These are phyloP conservation scores for Pythium periplocum DNA, from an alignment of 352 stramenopile species.

Conservation along the genomic window DNA sequence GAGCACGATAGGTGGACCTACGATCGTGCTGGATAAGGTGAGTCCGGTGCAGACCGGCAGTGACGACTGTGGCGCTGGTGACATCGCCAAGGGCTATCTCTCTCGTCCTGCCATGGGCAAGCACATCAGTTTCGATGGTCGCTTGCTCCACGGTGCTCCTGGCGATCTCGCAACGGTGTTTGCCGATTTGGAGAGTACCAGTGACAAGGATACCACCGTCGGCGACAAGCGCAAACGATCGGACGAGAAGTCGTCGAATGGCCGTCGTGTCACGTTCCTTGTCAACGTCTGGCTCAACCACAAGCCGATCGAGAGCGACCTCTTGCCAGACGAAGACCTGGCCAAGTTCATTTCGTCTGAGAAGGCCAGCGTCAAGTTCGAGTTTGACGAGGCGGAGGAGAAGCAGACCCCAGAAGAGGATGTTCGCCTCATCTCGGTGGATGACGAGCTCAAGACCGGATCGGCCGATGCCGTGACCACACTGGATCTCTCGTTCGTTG, in stretches of 20 bases:
- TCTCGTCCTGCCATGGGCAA: slow-evolving; percentile 37
- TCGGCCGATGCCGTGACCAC: slow-evolving; percentile 20
- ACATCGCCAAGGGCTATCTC: slow-evolving; percentile 25
- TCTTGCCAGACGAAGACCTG: slow-evolving; percentile 20
- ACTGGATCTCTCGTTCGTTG: slow-evolving; percentile 20
- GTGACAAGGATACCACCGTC: slow-evolving; percentile 9
- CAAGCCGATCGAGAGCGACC: slow-evolving; percentile 36
- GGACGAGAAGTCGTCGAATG: slow-evolving; percentile 8
- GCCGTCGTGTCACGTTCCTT: slow-evolving; percentile 59
- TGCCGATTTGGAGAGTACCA: slow-evolving; percentile 6
- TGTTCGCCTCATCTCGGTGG: slow-evolving; percentile 6
- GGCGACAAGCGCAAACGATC: slow-evolving; percentile 16
- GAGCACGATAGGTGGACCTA: slow-evolving; percentile 36
- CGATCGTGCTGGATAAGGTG: slow-evolving; percentile 40
- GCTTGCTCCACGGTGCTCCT: slow-evolving; percentile 53
- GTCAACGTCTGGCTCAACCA: slow-evolving; percentile 71
- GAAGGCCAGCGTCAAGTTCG: slow-evolving; percentile 14
- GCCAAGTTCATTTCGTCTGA: slow-evolving; percentile 11
- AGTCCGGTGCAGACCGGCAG: slow-evolving; percentile 28
- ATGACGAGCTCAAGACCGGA: slow-evolving; percentile 9
- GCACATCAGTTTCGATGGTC: slow-evolving; percentile 71
- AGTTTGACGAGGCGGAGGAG: slow-evolving; percentile 14
- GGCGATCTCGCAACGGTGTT: slow-evolving; percentile 34
- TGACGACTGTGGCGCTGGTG: slow-evolving; percentile 27
- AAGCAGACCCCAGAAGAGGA: slow-evolving; percentile 11